These are phyloP conservation scores for Plasmodium yoelii DNA, from an alignment of 169 alveolate species.

Conservation along the genomic window DNA sequence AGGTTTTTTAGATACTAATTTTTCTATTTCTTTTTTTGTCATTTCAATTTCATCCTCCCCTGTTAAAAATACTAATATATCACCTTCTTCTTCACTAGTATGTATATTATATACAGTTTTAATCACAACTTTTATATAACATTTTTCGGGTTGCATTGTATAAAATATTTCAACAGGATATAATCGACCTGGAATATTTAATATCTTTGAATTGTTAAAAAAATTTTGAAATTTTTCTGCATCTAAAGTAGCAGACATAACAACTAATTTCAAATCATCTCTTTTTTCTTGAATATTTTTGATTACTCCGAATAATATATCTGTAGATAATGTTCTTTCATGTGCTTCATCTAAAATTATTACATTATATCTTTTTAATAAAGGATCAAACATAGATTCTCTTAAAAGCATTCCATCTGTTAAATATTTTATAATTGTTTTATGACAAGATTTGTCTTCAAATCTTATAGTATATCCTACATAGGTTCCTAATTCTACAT, in stretches of 20 bases:
- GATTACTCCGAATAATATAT: constrained; percentile 96
- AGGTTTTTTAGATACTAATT: constrained; percentile 29
- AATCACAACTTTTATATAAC: constrained; percentile 94
- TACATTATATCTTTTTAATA: constrained; percentile 91
- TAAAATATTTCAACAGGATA: constrained; percentile 97
- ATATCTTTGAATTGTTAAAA: constrained; percentile 96
- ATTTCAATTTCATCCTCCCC: constrained; percentile 95
- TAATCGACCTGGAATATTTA: constrained; percentile 98
- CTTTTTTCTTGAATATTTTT: constrained; percentile 93
- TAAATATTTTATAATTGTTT: constrained; percentile 95
- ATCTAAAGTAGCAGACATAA: constrained; percentile 98
- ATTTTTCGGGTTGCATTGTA: constrained; percentile 95
- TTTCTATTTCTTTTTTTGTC: constrained; percentile 80
- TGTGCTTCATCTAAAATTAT: constrained; percentile 99
- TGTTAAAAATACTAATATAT: constrained; percentile 94
- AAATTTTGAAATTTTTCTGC: constrained; percentile 95
- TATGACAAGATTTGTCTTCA: constrained; percentile 93
- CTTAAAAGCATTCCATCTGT: constrained; percentile 99
- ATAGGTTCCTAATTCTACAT: constrained; percentile 93
- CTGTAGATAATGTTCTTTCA: constrained; percentile 98
- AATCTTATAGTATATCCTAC: constrained; percentile 99
- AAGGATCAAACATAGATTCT: constrained; percentile 96
- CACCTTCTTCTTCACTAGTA: constrained; percentile 94
- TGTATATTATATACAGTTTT: constrained; percentile 94
- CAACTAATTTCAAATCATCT: constrained; percentile 93